phyloP scores from a whole-genome alignment of 1,139 yeast species.

The Wickerhamomyces sp. region DNA sequence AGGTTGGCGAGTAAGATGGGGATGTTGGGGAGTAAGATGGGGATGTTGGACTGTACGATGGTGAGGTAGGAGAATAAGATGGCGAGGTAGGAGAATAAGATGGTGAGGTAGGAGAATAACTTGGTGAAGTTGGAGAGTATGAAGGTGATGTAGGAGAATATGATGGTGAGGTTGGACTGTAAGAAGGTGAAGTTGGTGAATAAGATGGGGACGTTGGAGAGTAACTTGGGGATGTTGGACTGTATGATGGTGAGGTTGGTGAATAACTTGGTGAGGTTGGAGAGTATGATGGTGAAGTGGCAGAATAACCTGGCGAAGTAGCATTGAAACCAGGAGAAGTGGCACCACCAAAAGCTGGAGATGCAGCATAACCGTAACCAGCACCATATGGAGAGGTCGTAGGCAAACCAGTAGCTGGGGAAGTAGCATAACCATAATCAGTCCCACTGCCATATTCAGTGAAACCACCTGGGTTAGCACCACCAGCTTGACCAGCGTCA shows the following conservation, averaged over 20 bases:
- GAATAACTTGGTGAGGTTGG: constrained; percentile 63
- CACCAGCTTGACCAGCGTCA: constrained; percentile 74
- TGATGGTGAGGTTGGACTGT: constrained; percentile 63
- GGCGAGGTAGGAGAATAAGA: constrained; percentile 65
- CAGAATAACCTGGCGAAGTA: constrained; percentile 66
- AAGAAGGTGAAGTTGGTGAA: constrained; percentile 66
- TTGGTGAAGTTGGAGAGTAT: constrained; percentile 70
- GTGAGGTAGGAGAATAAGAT: constrained; percentile 57
- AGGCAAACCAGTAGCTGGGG: constrained; percentile 44
- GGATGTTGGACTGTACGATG: constrained; percentile 54
- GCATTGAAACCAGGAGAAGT: constrained; percentile 70
- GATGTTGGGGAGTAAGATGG: constrained; percentile 61
- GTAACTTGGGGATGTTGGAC: constrained; percentile 66
- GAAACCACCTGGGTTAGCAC: constrained; percentile 83
- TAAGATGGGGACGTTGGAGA: constrained; percentile 68
- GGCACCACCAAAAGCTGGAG: constrained; percentile 42
- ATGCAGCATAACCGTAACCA: constrained; percentile 26
- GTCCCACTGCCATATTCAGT: constrained; percentile 79
- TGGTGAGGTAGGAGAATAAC: constrained; percentile 61
- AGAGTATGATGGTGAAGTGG: constrained; percentile 71
- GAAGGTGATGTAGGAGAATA: constrained; percentile 72
- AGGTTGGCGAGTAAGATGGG: constrained; percentile 52
- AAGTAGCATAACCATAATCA: constrained; percentile 60
- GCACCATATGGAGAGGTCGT: constrained; percentile 51
- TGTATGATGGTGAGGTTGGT: constrained; percentile 69